Conservation (phyloP, 1,284 basidiomycete species). For the Mycena citricolor region DNA sequence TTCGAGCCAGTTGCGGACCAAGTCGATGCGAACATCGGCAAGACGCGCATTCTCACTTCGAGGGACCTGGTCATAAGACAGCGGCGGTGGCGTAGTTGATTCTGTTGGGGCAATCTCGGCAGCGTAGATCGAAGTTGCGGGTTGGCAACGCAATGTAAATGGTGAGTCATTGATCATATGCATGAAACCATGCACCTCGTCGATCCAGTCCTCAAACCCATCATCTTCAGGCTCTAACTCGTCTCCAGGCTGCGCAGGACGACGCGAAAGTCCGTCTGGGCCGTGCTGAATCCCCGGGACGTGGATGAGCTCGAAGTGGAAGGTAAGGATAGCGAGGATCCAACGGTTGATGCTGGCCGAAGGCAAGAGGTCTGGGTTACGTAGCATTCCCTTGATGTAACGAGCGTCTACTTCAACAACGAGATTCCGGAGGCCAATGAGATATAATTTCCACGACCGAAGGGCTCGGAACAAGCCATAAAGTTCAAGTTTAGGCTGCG, state of each 20-base stretch:
- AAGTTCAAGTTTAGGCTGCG: slow-evolving; percentile 35
- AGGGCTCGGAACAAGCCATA: slow-evolving; percentile 33
- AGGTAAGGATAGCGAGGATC: slow-evolving; percentile 11
- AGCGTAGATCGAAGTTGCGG: not conserved
- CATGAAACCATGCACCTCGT: not conserved
- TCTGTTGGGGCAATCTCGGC: slow-evolving; percentile 8
- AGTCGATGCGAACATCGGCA: slow-evolving; percentile 3
- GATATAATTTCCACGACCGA: slow-evolving; percentile 21
- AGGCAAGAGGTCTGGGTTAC: slow-evolving; percentile 13
- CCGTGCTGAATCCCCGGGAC: slow-evolving; percentile 8
- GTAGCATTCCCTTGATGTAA: slow-evolving; percentile 14
- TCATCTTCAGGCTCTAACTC: slow-evolving; percentile 6
- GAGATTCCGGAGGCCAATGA: slow-evolving; percentile 30
- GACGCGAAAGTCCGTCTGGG: slow-evolving; percentile 11
- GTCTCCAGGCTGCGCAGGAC: slow-evolving; percentile 16
- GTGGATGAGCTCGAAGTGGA: slow-evolving; percentile 8
- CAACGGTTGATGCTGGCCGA: slow-evolving; percentile 14
- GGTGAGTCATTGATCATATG: slow-evolving; percentile 5
- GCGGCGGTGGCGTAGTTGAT: slow-evolving; percentile 6
- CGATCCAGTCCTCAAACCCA: not conserved
- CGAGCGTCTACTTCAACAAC: slow-evolving; percentile 25
- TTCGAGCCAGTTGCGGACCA: slow-evolving; percentile 1
- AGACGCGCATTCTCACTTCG: not conserved
- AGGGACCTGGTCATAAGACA: slow-evolving; percentile 6
- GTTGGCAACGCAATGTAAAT: not conserved